These are phyloP conservation scores for Haberlea rhodopensis DNA, from an alignment of 257 asterid species.

Conservation along the genomic window DNA sequence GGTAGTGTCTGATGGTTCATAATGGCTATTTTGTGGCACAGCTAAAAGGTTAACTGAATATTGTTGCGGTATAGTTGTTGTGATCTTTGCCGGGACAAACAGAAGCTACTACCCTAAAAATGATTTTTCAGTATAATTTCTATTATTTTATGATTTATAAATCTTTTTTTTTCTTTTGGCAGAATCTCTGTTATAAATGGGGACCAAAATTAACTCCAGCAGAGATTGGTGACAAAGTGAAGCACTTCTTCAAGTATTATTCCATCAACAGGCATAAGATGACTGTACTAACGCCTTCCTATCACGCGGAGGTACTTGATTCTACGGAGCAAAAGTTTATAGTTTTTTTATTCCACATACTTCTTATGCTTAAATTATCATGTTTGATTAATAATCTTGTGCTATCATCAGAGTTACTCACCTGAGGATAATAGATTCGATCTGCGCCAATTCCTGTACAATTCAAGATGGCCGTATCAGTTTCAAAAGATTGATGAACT, in stretches of 20 bases:
- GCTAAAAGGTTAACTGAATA: background rate
- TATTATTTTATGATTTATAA: background rate
- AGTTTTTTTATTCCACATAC: background rate
- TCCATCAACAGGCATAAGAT: constrained; percentile 94
- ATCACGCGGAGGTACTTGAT: constrained; percentile 75
- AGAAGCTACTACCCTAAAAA: background rate
- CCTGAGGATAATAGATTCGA: constrained; percentile 94
- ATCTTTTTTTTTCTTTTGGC: constrained; percentile 22
- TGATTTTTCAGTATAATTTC: background rate
- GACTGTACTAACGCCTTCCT: constrained; percentile 91
- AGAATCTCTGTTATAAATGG: constrained; percentile 96
- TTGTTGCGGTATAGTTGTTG: no score
- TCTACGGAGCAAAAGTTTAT: background rate
- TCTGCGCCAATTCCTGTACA: constrained; percentile 86
- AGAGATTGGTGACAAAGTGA: constrained; percentile 85
- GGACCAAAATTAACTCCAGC: constrained; percentile 67
- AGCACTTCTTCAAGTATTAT: constrained; percentile 83
- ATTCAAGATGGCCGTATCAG: constrained; percentile 85
- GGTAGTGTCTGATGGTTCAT: background rate
- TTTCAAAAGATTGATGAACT: constrained; percentile 80
- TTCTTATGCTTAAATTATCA: background rate
- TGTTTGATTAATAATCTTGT: background rate
- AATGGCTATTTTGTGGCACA: constrained; percentile 33
- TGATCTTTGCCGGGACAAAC: background rate
- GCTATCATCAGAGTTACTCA: constrained; percentile 55